phyloP scores from a whole-genome alignment of 768 basidiomycete species.

The Dendrothele bispora region DNA sequence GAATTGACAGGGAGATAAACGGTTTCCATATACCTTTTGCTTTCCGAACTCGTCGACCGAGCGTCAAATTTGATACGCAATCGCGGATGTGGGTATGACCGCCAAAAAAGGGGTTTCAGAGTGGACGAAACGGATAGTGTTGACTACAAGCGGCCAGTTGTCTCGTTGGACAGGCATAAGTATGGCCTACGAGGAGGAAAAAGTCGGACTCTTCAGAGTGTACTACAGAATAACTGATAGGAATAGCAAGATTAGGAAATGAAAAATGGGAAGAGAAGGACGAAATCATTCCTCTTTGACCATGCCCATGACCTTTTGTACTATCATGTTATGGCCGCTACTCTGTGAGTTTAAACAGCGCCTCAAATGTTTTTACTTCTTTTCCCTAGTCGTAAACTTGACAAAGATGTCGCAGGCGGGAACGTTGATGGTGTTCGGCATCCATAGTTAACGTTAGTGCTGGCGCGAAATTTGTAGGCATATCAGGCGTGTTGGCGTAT shows the following conservation, averaged over 20 bases:
- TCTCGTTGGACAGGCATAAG: slow-evolving; percentile 76
- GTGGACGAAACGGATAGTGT: slow-evolving; percentile 73
- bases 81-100: slow-evolving; percentile 82
- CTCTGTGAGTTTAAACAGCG: slow-evolving; percentile 74
- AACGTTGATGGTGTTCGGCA: slow-evolving; percentile 31
- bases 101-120: slow-evolving; percentile 80
- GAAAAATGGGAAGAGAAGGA: background rate
- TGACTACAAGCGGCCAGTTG: slow-evolving; percentile 72
- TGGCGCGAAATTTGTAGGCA: slow-evolving; percentile 71
- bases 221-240: too few species aligned
- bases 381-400: slow-evolving; percentile 34
- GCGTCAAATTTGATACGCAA: slow-evolving; percentile 74
- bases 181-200: slow-evolving; percentile 80
- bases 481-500: slow-evolving; percentile 66
- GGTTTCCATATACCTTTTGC: slow-evolving; percentile 94
- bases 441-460: slow-evolving; percentile 67
- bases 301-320: slow-evolving; percentile 73
- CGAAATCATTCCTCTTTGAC: slow-evolving; percentile 77
- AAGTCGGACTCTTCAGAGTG: slow-evolving; percentile 73
- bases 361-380: slow-evolving; percentile 82
- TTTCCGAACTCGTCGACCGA: slow-evolving; percentile 77
- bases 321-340: slow-evolving; percentile 71
- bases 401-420: slow-evolving; percentile 30
- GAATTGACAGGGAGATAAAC: too few species aligned
- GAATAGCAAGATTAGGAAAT: background rate